These are phyloP conservation scores for Sequoia sempervirens DNA, from an alignment of 75 land plant genomes.

Conservation along the genomic window DNA sequence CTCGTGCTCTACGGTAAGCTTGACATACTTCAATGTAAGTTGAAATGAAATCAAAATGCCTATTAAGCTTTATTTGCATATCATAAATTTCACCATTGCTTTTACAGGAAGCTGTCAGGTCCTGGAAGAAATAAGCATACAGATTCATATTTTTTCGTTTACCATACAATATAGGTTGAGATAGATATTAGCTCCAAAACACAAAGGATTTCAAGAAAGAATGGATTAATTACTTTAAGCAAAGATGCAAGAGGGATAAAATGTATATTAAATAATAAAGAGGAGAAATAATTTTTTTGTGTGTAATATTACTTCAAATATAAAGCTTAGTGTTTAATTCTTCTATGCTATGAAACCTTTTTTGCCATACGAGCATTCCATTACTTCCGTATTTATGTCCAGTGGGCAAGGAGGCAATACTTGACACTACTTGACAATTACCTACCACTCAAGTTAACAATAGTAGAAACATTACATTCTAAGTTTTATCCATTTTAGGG, in stretches of 20 bases:
- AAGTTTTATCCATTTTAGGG: not conserved
- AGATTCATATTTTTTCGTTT: not conserved
- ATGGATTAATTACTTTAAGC: not conserved
- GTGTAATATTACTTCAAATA: not conserved
- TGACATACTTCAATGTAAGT: not conserved
- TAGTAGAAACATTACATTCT: not conserved
- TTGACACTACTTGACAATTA: not conserved
- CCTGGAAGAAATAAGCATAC: not conserved
- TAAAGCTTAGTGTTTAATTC: not conserved
- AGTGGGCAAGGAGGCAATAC: not conserved
- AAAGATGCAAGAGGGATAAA: not conserved
- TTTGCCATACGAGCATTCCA: not conserved
- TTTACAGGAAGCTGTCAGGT: not conserved
- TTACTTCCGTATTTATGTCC: not conserved
- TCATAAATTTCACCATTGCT: not conserved
- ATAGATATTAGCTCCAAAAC: not conserved
- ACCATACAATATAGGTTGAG: not conserved
- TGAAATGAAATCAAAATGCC: conserved; percentile 4
- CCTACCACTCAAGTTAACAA: not conserved
- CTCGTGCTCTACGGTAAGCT: conserved; percentile 22
- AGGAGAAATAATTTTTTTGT: not conserved
- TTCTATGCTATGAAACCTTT: not conserved
- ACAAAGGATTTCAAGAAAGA: not conserved
- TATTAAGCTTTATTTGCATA: not conserved
- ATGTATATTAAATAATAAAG: not conserved